Conservation (phyloP, 1,284 basidiomycete genomes). For the Naganishia albida region DNA sequence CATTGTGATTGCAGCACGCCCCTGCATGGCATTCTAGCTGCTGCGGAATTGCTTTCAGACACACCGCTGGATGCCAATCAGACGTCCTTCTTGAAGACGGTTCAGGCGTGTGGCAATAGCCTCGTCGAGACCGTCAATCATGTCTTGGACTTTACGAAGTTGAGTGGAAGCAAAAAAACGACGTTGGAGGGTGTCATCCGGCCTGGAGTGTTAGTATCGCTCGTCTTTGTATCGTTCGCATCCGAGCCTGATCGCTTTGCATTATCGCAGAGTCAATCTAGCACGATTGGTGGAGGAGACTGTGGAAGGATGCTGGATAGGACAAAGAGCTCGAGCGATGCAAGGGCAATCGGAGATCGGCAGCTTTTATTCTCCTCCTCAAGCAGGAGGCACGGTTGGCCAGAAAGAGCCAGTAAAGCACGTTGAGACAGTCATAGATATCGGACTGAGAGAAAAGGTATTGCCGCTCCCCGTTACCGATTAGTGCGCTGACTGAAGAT, state of each 20-base stretch:
- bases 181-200: slow-evolving; percentile 50
- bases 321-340: slow-evolving; percentile 76
- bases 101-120: slow-evolving; percentile 56
- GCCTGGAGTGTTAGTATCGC: slow-evolving; percentile 50
- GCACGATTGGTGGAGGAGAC: slow-evolving; percentile 91
- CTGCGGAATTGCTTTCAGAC: slow-evolving; percentile 82
- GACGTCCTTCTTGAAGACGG: slow-evolving; percentile 71
- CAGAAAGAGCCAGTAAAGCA: slow-evolving; percentile 47
- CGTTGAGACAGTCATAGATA: slow-evolving; percentile 79
- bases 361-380: slow-evolving; percentile 78
- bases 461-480: slow-evolving; percentile 24
- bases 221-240: slow-evolving; percentile 26
- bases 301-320: slow-evolving; percentile 92
- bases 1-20: slow-evolving; percentile 62
- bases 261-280: slow-evolving; percentile 68
- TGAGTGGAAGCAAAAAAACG: slow-evolving; percentile 80
- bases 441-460: slow-evolving; percentile 70
- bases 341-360: slow-evolving; percentile 75
- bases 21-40: slow-evolving; percentile 84
- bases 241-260: background rate
- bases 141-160: slow-evolving; percentile 93
- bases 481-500: background rate
- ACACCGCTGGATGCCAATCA: slow-evolving; percentile 79
- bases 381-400: slow-evolving; percentile 32
- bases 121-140: slow-evolving; percentile 76